Base-by-base conservation (phyloP, 805 yeast species). In the Maudiozyma pseudohumilis region DNA sequence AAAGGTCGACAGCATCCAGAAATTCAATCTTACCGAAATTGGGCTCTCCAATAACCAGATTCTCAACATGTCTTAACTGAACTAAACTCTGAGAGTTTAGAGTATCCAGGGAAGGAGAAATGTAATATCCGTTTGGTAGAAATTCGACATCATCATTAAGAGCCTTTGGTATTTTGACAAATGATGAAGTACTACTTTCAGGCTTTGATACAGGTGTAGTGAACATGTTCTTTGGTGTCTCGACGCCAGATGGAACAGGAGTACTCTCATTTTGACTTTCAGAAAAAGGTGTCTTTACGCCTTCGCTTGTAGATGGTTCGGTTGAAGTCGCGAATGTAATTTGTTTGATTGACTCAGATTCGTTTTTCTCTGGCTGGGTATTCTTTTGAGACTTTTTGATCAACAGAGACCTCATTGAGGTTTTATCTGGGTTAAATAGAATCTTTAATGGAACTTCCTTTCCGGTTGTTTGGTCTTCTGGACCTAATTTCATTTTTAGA, bases 71-170 rank as follows among this genome's bases (percentile, higher is more conserved):
- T 39, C 80, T 75, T 35, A 86, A 69, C 43, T 85, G 80, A 8
- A 75, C 61, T 27, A 83, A 65, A 0, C 85, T 58, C 69, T 74
- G 67, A 13, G 66, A 60, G 39, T 72, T 69, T 36, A 92, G 63
- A 34, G 77, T 77, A 5, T 76, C 72, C 27, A 80, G 52, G 2
- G 86, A 66, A 13, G 98, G 98, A 5, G 83, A 74, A 38, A 78
- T 80, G 84, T 92, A 92, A 61, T 88, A 92, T 5, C 88, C 95
- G 34, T 81, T 74, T 11, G 76, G 77, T 36, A 80, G 74, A 21
- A 68, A 66, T 30, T 71, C 64, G 31, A 65, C 63, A 31, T 68
- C 68, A 32, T 65, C 70, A 1, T 55, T 53, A 15, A 38, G 11
- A 2, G 17, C 35, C 7, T 34, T 37, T 31, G 40, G 41, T 20